Percentiles rank a stretch among this genome's conserved stretches.
These are phyloP conservation scores for Tausonia pullulans DNA, from an alignment of 1,284 basidiomycete genomes.

Conservation along the genomic window DNA sequence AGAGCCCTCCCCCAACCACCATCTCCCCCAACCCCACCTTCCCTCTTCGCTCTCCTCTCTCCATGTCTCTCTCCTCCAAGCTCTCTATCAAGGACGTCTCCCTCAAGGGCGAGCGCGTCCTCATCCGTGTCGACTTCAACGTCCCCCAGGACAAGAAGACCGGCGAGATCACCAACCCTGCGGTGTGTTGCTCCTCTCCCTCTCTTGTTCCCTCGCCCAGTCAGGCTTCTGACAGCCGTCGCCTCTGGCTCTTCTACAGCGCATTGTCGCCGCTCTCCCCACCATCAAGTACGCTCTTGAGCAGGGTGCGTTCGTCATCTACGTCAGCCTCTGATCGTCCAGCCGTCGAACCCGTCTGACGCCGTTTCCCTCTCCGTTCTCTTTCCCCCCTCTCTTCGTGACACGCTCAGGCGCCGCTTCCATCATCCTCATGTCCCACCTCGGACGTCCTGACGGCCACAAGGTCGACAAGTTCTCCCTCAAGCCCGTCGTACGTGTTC, in stretches of 20 bases:
- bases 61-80: conserved; percentile 92
- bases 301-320: conserved; percentile 46
- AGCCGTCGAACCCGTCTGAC: neutral
- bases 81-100: conserved; percentile 84
- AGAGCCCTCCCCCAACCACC: neutral
- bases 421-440: conserved; percentile 93
- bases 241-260: conserved; percentile 40
- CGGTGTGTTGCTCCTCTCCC: conserved; percentile 45
- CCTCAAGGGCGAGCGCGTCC: conserved; percentile 71
- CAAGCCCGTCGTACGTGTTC: conserved; percentile 53
- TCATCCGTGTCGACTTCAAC: conserved; percentile 90
- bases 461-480: conserved; percentile 82
- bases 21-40: neutral
- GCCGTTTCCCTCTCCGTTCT: neutral
- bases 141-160: conserved; percentile 66
- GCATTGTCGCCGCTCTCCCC: conserved; percentile 91
- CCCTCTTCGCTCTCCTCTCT: neutral
- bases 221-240: neutral
- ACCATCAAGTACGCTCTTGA: conserved; percentile 92
- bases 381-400: conserved; percentile 4
- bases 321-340: neutral
- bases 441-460: conserved; percentile 93
- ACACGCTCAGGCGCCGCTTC: conserved; percentile 56
- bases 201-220: neutral
- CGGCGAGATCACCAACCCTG: conserved; percentile 89